Evolutionary conservation across 75 land plant genomes (phyloP).

Genomic region (Pseudotsuga menziesii): DNA sequence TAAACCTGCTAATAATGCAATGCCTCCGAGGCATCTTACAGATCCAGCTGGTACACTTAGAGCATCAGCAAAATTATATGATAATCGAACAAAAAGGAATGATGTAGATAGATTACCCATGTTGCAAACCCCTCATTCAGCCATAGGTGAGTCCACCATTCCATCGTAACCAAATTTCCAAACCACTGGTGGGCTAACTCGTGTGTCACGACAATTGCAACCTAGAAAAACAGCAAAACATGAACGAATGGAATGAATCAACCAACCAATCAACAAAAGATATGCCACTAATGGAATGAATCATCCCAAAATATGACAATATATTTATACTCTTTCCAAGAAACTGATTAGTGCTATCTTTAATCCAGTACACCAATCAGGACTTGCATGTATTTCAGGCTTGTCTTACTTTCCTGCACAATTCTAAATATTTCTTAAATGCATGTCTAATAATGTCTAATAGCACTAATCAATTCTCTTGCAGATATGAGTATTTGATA

Average conservation of each 20-base stretch:
- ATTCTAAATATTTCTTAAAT: too few species aligned
- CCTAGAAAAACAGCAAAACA: constrained; percentile 33
- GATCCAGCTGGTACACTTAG: not conserved
- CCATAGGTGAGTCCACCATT: constrained; percentile 99
- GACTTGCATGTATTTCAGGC: too few species aligned
- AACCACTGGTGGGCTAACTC: constrained; percentile 99
- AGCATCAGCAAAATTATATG: not conserved
- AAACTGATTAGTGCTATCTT: too few species aligned
- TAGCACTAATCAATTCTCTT: too few species aligned
- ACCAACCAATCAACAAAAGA: not conserved
- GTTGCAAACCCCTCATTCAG: constrained; percentile 99
- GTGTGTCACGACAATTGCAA: constrained; percentile 92
- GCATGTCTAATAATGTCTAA: too few species aligned
- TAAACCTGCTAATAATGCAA: not conserved
- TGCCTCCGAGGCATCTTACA: not conserved
- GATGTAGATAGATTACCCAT: constrained; percentile 54
- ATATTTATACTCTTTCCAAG: too few species aligned
- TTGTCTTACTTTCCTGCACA: too few species aligned
- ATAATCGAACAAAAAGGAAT: not conserved
- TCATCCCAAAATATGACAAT: not conserved
- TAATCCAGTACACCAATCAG: too few species aligned
- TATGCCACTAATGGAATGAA: not conserved
- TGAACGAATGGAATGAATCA: too few species aligned
- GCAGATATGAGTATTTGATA: too few species aligned
- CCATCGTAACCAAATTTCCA: constrained; percentile 99